Base-by-base conservation (phyloP, 768 basidiomycete species). In the Sporobolomyces roseus region DNA sequence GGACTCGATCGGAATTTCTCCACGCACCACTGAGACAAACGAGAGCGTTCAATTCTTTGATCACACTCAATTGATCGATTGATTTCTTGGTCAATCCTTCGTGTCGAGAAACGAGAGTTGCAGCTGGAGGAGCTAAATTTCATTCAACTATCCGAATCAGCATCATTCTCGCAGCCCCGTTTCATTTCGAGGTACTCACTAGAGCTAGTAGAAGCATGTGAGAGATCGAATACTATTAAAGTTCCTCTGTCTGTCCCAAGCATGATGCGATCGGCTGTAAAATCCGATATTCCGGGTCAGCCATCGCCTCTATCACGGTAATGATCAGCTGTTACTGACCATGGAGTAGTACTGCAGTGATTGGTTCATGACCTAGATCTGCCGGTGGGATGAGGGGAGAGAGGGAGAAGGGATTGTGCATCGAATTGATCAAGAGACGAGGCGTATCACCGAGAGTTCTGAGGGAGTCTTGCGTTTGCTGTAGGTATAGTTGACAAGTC, bases 51-150 rank as follows among this genome's bases (percentile, higher is more conserved):
- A 90, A 84, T 73, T 91, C 89, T 70, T 87, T 87, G 71, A 97
- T 83, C 61, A 87, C 88, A 0, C 87, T 90, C 4, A 99, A 81
- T 76, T 93, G 91, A 63, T 98, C 94, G 49, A 99, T 88, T 19
- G 89, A 82, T 75, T 83, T 85, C 62, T 65, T 63, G 36, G 58
- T 23, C 23, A 75, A 63, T 0, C 38, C 41, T 6, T 67, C 61
- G 12, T 69, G 64, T 1, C 53, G 55, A 16, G 35, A 49, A 46
- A 66, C 61, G 32, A 69, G 67, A 2, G 71, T 68, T 14, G 62
- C 72, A 3, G 68, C 45, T 0, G 68, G 63, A 6, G 68, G 61
- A 17, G 66, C 67, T 72, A 51, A 4, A 10, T 10, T 1, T 16
- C 4, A 23, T 21, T 30, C 6, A 43, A 17, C 19, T 8, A 16